Percentiles rank a stretch among this genome's conserved stretches.
Evolutionary conservation across 2,329 filamentous ascomycete species (phyloP).

Genomic region (Sporothrix schenckii): DNA sequence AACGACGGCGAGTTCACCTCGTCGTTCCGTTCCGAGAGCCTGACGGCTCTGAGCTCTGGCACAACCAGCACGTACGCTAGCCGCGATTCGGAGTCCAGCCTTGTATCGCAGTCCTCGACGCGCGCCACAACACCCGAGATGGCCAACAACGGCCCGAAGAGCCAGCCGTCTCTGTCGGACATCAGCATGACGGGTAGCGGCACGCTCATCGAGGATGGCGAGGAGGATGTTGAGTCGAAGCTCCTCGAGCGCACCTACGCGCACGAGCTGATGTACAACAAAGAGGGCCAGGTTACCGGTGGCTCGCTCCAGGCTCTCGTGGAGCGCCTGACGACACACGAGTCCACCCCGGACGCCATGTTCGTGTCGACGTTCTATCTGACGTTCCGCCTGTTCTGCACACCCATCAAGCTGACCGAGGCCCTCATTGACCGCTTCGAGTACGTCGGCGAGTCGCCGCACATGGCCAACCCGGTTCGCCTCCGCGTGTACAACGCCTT

Average conservation of each 20-base stretch:
- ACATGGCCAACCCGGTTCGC: constrained; percentile 77
- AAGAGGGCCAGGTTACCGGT: constrained; percentile 91
- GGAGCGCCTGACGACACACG: constrained; percentile 91
- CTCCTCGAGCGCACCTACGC: constrained; percentile 91
- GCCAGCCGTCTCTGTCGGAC: constrained; percentile 67
- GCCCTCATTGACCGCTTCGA: constrained; percentile 89
- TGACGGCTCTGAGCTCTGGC: constrained; percentile 74
- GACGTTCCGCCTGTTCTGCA: constrained; percentile 91
- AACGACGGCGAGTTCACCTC: constrained; percentile 56
- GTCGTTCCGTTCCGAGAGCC: constrained; percentile 66
- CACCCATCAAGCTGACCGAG: constrained; percentile 75
- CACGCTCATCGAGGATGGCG: constrained; percentile 66
- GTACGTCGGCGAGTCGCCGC: constrained; percentile 78
- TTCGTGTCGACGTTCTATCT: constrained; percentile 96
- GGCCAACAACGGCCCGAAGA: constrained; percentile 55
- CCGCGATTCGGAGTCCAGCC: constrained; percentile 78
- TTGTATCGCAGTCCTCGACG: constrained; percentile 80
- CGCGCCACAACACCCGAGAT: constrained; percentile 83
- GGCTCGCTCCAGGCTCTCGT: constrained; percentile 87
- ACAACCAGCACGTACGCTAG: constrained; percentile 78
- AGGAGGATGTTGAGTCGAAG: constrained; percentile 76
- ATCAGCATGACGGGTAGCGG: constrained; percentile 68
- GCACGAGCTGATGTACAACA: constrained; percentile 89
- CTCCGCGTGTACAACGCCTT: constrained; percentile 94
- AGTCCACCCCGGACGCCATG: constrained; percentile 85